Conservation (phyloP, 169 alveolate genomes). For the Plasmodium adleri region DNA sequence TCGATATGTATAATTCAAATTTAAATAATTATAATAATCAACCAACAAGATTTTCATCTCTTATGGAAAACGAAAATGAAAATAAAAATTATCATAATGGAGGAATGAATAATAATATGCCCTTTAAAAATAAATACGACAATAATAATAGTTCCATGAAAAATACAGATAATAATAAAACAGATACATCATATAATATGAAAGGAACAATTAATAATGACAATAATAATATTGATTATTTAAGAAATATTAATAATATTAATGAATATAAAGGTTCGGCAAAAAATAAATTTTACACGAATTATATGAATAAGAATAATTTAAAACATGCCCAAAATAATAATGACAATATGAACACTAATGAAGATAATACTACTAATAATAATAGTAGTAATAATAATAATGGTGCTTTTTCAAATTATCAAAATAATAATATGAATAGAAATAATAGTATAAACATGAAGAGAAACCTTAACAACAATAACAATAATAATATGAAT, state of each 20-base stretch:
- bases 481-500: slow-evolving; percentile 1
- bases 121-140: slow-evolving; percentile 6
- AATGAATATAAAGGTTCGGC: slow-evolving; percentile 1
- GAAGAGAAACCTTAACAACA: not conserved
- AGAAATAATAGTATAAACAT: not conserved
- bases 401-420: not conserved
- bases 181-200: slow-evolving; percentile 8
- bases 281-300: slow-evolving; percentile 1
- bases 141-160: slow-evolving; percentile 15
- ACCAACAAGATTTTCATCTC: slow-evolving; percentile 20
- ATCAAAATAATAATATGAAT: not conserved
- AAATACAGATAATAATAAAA: slow-evolving; percentile 1
- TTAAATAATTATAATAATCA: slow-evolving; percentile 16
- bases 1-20: slow-evolving; percentile 9
- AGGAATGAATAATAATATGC: slow-evolving; percentile 20
- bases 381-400: not conserved
- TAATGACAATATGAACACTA: not conserved
- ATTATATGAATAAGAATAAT: slow-evolving; percentile 4
- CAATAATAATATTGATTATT: not conserved
- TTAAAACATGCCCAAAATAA: not conserved
- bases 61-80: slow-evolving; percentile 24
- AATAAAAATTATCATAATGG: not conserved
- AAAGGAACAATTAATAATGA: slow-evolving; percentile 21
- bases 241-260: not conserved
- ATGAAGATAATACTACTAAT: not conserved